Conservation (phyloP, 805 yeast genomes). For the Ogataea dorogensis region DNA sequence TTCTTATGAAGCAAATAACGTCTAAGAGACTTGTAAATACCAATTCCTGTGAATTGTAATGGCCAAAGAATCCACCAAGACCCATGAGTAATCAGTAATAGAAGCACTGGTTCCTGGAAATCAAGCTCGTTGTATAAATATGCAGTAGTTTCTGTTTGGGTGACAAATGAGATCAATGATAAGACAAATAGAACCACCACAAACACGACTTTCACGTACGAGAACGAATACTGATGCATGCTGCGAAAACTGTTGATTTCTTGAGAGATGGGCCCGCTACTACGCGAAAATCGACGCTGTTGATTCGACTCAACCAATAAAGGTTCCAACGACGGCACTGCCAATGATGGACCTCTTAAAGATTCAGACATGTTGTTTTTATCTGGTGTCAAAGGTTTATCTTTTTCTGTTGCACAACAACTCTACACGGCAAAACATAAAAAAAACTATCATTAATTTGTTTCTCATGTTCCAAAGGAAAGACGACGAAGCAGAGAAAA, state of each 20-base stretch:
- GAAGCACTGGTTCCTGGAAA: slow-evolving; percentile 67
- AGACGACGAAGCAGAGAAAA: slow-evolving; percentile 19
- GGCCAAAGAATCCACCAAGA: slow-evolving; percentile 78
- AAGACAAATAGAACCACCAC: slow-evolving; percentile 47
- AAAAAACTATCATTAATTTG: not conserved
- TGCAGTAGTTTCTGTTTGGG: slow-evolving; percentile 79
- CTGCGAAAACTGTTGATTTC: slow-evolving; percentile 2
- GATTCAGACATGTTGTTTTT: slow-evolving; percentile 1
- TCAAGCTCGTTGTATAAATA: slow-evolving; percentile 55
- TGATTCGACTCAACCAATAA: slow-evolving; percentile 6
- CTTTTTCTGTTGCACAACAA: slow-evolving; percentile 1
- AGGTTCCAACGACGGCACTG: slow-evolving; percentile 5
- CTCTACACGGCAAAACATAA: slow-evolving; percentile 6
- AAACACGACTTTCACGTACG: slow-evolving; percentile 40
- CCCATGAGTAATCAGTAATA: slow-evolving; percentile 71
- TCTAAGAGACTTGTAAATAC: slow-evolving; percentile 42
- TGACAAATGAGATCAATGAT: slow-evolving; percentile 61
- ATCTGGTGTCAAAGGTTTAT: no score
- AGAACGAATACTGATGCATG: slow-evolving; percentile 22
- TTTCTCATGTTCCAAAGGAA: slow-evolving; percentile 8
- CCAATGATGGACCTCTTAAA: slow-evolving; percentile 4
- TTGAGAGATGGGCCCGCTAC: slow-evolving; percentile 6
- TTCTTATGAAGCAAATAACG: slow-evolving; percentile 24
- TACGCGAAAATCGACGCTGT: slow-evolving; percentile 6
- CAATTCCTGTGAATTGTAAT: slow-evolving; percentile 52